Evolutionary conservation across 805 yeast genomes (phyloP).

Genomic region (Starmerella lactis-condensi): DNA sequence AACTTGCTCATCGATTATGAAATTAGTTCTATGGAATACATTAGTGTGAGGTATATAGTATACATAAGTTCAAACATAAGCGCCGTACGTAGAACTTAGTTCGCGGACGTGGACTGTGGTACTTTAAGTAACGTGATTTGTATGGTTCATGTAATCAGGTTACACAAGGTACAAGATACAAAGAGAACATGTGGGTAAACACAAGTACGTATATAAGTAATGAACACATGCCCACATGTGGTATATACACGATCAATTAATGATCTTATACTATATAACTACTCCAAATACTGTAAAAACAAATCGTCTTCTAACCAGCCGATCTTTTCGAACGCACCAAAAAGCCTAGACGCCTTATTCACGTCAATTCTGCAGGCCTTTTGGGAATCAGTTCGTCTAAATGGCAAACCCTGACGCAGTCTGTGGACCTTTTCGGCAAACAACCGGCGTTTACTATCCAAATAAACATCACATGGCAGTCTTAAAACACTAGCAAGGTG

Average conservation of each 20-base stretch:
- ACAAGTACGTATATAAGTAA: background rate
- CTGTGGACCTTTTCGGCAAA: slow-evolving; percentile 79
- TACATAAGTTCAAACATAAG: too few species aligned
- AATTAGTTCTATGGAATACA: too few species aligned
- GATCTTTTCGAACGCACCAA: slow-evolving; percentile 74
- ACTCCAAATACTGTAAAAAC: slow-evolving; percentile 32
- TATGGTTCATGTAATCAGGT: background rate
- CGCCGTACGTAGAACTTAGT: too few species aligned
- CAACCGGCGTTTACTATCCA: slow-evolving; percentile 59
- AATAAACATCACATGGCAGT: slow-evolving; percentile 68
- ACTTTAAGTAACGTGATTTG: too few species aligned
- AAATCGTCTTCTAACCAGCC: slow-evolving; percentile 77
- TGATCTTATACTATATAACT: too few species aligned
- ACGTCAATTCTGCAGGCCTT: slow-evolving; percentile 95
- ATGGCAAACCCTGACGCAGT: slow-evolving; percentile 48
- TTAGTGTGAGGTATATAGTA: too few species aligned
- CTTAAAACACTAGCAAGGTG: slow-evolving; percentile 73
- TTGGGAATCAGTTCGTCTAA: slow-evolving; percentile 93
- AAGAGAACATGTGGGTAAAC: slow-evolving; percentile 1
- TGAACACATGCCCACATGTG: background rate
- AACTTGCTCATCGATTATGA: slow-evolving; percentile 4
- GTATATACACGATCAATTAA: background rate
- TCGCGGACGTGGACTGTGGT: too few species aligned
- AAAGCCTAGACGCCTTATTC: slow-evolving; percentile 80
- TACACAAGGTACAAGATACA: background rate